Evolutionary conservation across 2,329 filamentous ascomycete species (phyloP).

Genomic region (Monosporascus sp.): DNA sequence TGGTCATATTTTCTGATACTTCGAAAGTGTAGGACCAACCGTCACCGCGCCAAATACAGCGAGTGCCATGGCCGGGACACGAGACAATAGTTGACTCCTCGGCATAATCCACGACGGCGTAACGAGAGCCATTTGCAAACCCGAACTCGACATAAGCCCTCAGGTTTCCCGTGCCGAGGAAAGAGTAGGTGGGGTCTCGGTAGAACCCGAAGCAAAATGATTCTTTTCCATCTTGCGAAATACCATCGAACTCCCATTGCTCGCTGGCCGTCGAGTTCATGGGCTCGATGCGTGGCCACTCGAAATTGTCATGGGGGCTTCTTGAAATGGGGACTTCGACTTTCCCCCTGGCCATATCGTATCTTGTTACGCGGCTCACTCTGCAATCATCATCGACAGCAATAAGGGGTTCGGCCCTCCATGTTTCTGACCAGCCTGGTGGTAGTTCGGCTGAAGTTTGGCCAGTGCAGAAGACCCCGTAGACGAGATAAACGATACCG

Average conservation of each 20-base stretch:
- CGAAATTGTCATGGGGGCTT: constrained; percentile 4
- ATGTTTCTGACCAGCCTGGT: background rate
- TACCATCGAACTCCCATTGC: constrained; percentile 27
- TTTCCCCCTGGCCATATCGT: constrained; percentile 3
- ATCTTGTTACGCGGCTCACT: background rate
- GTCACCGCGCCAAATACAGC: constrained; percentile 4
- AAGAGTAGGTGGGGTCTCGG: constrained; percentile 23
- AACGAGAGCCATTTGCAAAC: constrained; percentile 15
- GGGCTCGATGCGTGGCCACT: constrained; percentile 16
- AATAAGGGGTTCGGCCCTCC: background rate
- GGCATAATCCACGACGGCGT: constrained; percentile 19
- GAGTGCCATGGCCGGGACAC: constrained; percentile 8
- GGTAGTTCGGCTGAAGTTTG: no score
- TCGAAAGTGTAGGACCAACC: constrained; percentile 10
- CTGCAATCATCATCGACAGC: background rate
- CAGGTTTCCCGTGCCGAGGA: constrained; percentile 23
- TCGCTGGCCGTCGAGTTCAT: constrained; percentile 22
- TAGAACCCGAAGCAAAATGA: constrained; percentile 25
- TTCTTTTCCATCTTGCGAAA: constrained; percentile 17
- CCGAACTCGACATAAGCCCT: constrained; percentile 21
- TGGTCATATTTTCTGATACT: constrained; percentile 10
- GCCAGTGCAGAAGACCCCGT: no score
- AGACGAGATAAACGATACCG: no score
- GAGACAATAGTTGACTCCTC: constrained; percentile 15
- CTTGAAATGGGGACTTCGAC: constrained; percentile 3